These are phyloP conservation scores for Diaporthe sp. DNA, from an alignment of 2,329 filamentous ascomycete species.

Conservation along the genomic window DNA sequence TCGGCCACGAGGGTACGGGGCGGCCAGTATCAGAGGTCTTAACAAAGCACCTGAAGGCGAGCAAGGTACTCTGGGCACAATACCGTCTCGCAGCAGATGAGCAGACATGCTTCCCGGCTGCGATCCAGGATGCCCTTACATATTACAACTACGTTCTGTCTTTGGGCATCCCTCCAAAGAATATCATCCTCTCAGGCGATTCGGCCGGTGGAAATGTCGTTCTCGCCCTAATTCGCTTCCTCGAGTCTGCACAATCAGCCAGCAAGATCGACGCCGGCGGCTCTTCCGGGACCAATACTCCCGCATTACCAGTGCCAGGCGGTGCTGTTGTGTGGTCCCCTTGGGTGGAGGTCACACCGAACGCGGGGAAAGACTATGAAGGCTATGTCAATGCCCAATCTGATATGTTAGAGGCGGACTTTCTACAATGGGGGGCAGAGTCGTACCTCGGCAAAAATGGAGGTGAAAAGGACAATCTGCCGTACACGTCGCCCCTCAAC, in stretches of 20 bases:
- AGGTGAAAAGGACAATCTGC: conserved; percentile 2
- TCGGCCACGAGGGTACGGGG: conserved; percentile 36
- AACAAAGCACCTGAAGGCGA: conserved; percentile 34
- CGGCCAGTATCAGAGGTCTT: conserved; percentile 31
- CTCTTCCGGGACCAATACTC: conserved; percentile 17
- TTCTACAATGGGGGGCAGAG: conserved; percentile 46
- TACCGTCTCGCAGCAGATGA: conserved; percentile 40
- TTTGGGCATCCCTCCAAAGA: conserved; percentile 4
- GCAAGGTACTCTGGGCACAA: conserved; percentile 42
- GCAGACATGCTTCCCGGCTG: conserved; percentile 43
- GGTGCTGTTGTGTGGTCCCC: conserved; percentile 25
- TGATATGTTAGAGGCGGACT: conserved; percentile 41
- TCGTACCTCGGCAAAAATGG: conserved; percentile 37
- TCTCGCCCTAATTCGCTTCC: conserved; percentile 44
- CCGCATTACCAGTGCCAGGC: not conserved
- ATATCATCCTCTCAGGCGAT: conserved; percentile 38
- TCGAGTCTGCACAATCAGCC: not conserved
- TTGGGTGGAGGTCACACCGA: conserved; percentile 20
- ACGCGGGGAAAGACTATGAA: conserved; percentile 10
- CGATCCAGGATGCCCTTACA: conserved; percentile 44
- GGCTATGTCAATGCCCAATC: not conserved
- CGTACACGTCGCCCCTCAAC: conserved; percentile 45
- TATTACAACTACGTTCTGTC: conserved; percentile 40
- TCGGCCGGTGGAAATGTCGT: conserved; percentile 42
- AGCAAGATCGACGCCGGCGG: not conserved